Percentiles rank a stretch among this genome's conserved stretches.
Conservation (phyloP, 2,329 filamentous ascomycete genomes). For the Hymenoscyphus salicellus region DNA sequence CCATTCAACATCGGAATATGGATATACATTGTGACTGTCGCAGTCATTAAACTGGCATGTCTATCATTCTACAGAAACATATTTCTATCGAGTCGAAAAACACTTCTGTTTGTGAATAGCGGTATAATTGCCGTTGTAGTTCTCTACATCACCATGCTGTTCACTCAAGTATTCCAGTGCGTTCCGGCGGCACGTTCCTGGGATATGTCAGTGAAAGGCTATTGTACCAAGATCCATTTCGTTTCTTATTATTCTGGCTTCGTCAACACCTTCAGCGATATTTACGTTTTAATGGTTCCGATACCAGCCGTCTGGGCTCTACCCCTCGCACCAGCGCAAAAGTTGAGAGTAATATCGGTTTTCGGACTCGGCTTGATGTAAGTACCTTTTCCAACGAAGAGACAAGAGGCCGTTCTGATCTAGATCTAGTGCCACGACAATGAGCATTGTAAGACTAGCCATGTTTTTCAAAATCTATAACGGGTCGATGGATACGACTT, state of each 20-base stretch:
- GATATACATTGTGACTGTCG: not conserved
- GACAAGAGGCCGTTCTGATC: not conserved
- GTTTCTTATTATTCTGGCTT: not conserved
- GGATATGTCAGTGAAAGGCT: not conserved
- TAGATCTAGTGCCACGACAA: not conserved
- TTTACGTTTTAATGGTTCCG: conserved; percentile 3
- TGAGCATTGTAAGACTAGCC: not conserved
- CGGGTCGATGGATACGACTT: conserved; percentile 2
- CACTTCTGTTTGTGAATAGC: not conserved
- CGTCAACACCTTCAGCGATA: conserved; percentile 2
- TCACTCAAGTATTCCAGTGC: not conserved
- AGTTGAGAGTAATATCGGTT: not conserved
- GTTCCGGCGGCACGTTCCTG: not conserved
- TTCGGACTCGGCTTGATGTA: conserved; percentile 4
- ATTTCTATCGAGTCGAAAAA: not conserved
- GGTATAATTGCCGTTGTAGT: not conserved
- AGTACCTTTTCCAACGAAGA: not conserved
- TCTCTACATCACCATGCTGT: not conserved
- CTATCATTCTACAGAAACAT: conserved; percentile 3
- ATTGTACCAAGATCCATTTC: not conserved
- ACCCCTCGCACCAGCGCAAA: not conserved
- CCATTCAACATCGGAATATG: not conserved
- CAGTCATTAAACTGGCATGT: not conserved
- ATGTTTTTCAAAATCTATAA: not conserved
- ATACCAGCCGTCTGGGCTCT: conserved; percentile 4